phyloP scores from a whole-genome alignment of 306 rosid species.

The Rosa rugosa region DNA sequence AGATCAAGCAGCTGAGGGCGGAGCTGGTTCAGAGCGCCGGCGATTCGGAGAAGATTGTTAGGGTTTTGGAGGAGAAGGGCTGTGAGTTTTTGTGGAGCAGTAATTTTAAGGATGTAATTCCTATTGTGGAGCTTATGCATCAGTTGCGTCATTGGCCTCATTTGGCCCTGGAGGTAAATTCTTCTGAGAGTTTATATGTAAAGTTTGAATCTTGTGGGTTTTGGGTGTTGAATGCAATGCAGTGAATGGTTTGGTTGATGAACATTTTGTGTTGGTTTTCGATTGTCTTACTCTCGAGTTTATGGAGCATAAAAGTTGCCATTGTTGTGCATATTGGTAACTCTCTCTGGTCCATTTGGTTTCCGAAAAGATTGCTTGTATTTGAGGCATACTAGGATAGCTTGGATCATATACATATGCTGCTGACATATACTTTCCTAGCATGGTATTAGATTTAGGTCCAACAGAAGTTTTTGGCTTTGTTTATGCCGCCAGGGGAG shows the following conservation, averaged over 20 bases:
- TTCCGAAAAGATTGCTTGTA: not conserved
- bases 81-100: constrained; percentile 20
- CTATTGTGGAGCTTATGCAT: constrained; percentile 44
- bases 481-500: not conserved
- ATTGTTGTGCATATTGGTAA: not conserved
- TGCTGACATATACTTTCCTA: not conserved
- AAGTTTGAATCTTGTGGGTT: not conserved
- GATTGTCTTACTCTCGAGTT: not conserved
- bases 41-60: constrained; percentile 23
- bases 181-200: not conserved
- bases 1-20: constrained; percentile 30
- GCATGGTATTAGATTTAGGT: not conserved
- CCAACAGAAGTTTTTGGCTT: not conserved
- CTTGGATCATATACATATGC: not conserved
- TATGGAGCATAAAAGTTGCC: not conserved
- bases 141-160: constrained; percentile 50
- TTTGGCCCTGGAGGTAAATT: constrained; percentile 50
- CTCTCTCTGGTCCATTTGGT: constrained; percentile 11
- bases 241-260: not conserved
- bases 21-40: constrained; percentile 35
- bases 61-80: constrained; percentile 38
- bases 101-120: constrained; percentile 11
- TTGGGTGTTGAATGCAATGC: constrained; percentile 10
- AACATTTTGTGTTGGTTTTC: not conserved
- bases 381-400: not conserved